These are phyloP conservation scores for Boletus barrowsii DNA, from an alignment of 768 basidiomycete genomes.

Conservation along the genomic window DNA sequence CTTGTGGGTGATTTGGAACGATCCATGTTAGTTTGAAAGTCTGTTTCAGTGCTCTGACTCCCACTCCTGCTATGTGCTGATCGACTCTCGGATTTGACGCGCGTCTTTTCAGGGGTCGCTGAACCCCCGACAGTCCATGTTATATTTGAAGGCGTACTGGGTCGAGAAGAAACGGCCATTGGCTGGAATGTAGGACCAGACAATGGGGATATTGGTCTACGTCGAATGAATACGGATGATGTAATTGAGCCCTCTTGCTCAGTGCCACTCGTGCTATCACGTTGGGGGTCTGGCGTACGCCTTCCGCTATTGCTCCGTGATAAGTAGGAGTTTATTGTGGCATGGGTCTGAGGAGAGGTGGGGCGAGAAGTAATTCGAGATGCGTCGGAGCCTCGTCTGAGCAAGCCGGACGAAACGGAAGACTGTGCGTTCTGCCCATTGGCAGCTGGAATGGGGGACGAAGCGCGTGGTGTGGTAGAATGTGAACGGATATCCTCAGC, in stretches of 20 bases:
- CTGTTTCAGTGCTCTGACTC: conserved; percentile 48
- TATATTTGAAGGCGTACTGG: conserved; percentile 69
- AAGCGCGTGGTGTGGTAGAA: conserved; percentile 72
- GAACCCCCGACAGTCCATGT: conserved; percentile 56
- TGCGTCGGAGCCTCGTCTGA: conserved; percentile 56
- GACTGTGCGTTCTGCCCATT: conserved; percentile 37
- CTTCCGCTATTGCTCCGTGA: conserved; percentile 63
- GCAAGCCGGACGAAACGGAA: conserved; percentile 36
- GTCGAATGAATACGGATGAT: conserved; percentile 53
- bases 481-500: conserved; percentile 72
- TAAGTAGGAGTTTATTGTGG: conserved; percentile 45
- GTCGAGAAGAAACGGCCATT: conserved; percentile 49
- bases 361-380: conserved; percentile 49
- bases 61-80: conserved; percentile 51
- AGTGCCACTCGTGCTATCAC: conserved; percentile 34
- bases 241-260: conserved; percentile 43
- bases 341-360: conserved; percentile 42
- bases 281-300: conserved; percentile 56
- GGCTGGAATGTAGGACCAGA: conserved; percentile 60
- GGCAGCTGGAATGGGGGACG: conserved; percentile 50
- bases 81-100: conserved; percentile 30
- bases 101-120: conserved; percentile 30
- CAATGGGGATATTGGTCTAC: conserved; percentile 72
- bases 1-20: conserved; percentile 44
- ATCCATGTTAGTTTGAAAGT: conserved; percentile 24